Base-by-base conservation (phyloP, 441 rosid species). In the Populus hybrid region DNA sequence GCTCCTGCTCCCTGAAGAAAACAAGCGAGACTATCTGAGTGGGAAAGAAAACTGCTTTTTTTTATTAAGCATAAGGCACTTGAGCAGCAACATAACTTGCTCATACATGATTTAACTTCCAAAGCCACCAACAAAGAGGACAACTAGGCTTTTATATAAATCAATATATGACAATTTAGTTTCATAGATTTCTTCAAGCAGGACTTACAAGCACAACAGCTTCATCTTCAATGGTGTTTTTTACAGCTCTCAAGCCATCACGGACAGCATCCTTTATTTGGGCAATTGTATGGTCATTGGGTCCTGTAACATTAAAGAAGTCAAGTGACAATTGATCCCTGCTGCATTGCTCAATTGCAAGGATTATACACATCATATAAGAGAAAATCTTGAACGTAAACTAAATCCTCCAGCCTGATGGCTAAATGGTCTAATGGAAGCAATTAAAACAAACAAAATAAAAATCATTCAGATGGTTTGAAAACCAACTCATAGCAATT, bases 251-350 rank as follows among this genome's bases (percentile, higher is more conserved):
- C 73, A 96, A 83, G 59, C 99, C 98, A 88, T 96, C 97, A 40
- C 97, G 97, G 54, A 92, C 93, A 78, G 98, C 97, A 80, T 95
- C 99, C 87, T 95, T 95, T 70, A 95, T 96, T 92, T 96, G 97
- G 64, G 98, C 97, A 87, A 94, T 94, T 67, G 98, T 94, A 79
- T 96, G 98, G 82, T 94, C 99, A 76, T 93, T 96, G 67, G 98
- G 99, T 75, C 99, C 99, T 94, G 82, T 40, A 75, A 54, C 12
- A 46, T 54, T 54, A 40, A 80, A 79, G 5, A 64, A 42, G 32
- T 32, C 69, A 66, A 50, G 59, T 16, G n/a, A 18, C n/a, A 50
- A 50, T 50, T 50, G 59, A 50, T 50, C 59, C 59, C 59, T 1
- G 59, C 59, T 50, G 59, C 3, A 50, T 50, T 16, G n/a, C 59